A percentile compares a stretch with the other conserved stretches of the same genome.
These are phyloP conservation scores for Xylaria sp. DNA, from an alignment of 2,329 filamentous ascomycete species.

Conservation along the genomic window DNA sequence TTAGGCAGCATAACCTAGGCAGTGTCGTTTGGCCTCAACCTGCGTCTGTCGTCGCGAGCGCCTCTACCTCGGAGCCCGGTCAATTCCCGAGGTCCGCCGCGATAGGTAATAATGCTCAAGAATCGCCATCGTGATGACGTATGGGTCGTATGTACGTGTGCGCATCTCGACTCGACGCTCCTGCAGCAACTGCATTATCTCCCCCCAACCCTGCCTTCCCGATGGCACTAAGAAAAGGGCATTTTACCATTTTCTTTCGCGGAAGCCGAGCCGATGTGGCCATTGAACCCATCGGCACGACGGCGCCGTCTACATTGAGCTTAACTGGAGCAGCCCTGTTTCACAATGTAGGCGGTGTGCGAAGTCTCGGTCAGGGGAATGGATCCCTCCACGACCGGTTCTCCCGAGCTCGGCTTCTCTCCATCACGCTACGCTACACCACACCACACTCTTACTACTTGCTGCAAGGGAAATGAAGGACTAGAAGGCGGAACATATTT, in stretches of 20 bases:
- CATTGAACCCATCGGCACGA: slow-evolving; percentile 17
- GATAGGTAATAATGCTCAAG: slow-evolving; percentile 24
- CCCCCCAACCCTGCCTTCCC: background rate
- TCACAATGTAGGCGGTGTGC: slow-evolving; percentile 26
- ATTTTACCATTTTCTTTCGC: too few species aligned
- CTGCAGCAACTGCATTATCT: slow-evolving; percentile 12
- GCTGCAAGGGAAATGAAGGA: background rate
- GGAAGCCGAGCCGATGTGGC: slow-evolving; percentile 23
- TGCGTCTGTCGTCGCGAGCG: slow-evolving; percentile 27
- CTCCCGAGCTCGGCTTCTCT: slow-evolving; percentile 17
- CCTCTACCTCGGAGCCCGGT: background rate
- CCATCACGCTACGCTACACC: background rate
- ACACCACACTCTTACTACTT: too few species aligned
- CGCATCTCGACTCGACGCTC: slow-evolving; percentile 11
- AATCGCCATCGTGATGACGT: slow-evolving; percentile 26
- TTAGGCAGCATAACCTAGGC: background rate
- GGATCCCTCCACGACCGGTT: slow-evolving; percentile 18
- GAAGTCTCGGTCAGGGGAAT: slow-evolving; percentile 28
- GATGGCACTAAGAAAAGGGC: background rate
- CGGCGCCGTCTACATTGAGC: slow-evolving; percentile 16
- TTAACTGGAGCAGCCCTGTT: slow-evolving; percentile 18
- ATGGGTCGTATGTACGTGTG: slow-evolving; percentile 1
- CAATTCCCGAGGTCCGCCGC: slow-evolving; percentile 7
- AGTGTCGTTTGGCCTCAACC: slow-evolving; percentile 32
- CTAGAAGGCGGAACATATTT: background rate